A percentile compares a stretch with the other conserved stretches of the same genome.
Evolutionary conservation across 257 asterid genomes (phyloP).

Genomic region (Plantago elongata): DNA sequence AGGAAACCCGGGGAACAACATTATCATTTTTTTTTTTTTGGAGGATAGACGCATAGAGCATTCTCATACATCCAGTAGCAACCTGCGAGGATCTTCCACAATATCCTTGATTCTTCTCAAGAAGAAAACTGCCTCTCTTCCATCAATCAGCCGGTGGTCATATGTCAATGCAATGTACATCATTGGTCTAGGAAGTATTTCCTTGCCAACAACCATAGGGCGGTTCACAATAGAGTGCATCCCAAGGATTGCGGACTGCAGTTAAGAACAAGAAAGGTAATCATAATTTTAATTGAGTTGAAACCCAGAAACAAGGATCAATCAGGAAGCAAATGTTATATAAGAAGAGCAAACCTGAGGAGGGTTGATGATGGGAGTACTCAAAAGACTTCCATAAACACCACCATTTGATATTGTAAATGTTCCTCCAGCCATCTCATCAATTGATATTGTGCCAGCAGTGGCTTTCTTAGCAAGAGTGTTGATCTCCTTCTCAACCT

Average conservation of each 20-base stretch:
- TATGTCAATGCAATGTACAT: conserved; percentile 96
- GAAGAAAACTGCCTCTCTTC: conserved; percentile 95
- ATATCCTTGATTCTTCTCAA: conserved; percentile 90
- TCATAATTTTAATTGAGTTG: neutral
- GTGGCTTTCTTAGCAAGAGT: conserved; percentile 84
- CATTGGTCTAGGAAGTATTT: conserved; percentile 88
- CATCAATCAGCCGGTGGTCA: conserved; percentile 92
- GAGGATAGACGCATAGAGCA: neutral
- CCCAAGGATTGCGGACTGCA: conserved; percentile 92
- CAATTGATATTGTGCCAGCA: conserved; percentile 88
- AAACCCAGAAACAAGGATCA: neutral
- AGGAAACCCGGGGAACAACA: conserved; percentile 15
- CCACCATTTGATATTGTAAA: conserved; percentile 98
- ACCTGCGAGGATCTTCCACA: conserved; percentile 94
- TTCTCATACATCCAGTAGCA: conserved; percentile 75
- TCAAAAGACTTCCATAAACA: conserved; percentile 92
- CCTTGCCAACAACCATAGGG: conserved; percentile 93
- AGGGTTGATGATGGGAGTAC: conserved; percentile 97
- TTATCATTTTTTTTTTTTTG: neutral
- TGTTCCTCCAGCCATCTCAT: conserved; percentile 98
- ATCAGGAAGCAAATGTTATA: neutral
- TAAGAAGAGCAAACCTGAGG: conserved; percentile 65
- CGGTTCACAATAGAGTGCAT: conserved; percentile 97
- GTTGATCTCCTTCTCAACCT: conserved; percentile 88
- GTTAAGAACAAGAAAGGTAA: conserved; percentile 16